phyloP scores from a whole-genome alignment of 768 basidiomycete species.

The Cubamyces lactineus region DNA sequence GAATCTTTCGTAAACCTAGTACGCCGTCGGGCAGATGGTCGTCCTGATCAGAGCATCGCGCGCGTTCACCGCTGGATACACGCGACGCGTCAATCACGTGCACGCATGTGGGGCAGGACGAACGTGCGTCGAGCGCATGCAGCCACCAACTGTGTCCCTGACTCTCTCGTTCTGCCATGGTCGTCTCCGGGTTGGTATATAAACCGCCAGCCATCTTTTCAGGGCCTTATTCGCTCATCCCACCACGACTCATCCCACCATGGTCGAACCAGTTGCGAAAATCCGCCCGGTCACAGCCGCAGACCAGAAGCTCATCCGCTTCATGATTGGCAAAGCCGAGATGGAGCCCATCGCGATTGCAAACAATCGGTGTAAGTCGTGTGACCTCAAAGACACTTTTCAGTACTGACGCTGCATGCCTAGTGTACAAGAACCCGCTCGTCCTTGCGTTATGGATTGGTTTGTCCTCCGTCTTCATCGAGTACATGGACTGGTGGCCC shows the following conservation, averaged over 20 bases:
- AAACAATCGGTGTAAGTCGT: constrained; percentile 56
- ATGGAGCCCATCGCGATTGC: constrained; percentile 72
- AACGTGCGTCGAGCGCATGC: constrained; percentile 29
- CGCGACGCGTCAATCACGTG: constrained; percentile 23
- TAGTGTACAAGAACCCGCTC: constrained; percentile 63
- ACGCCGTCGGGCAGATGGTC: not conserved
- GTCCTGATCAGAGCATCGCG: not conserved
- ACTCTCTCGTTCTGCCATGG: constrained; percentile 11
- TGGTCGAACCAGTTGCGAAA: constrained; percentile 31
- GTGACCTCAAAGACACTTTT: not conserved
- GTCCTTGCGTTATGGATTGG: constrained; percentile 63
- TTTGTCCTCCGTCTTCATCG: constrained; percentile 59
- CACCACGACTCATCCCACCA: constrained; percentile 11
- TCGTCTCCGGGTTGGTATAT: constrained; percentile 1
- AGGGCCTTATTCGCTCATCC: not conserved
- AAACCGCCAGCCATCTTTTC: not conserved
- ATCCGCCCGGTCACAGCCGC: constrained; percentile 55
- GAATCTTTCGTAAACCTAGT: not conserved
- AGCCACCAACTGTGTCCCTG: not conserved
- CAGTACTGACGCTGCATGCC: not conserved
- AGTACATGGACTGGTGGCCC: constrained; percentile 73
- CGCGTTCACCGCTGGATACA: not conserved
- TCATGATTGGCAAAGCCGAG: constrained; percentile 63
- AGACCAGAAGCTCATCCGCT: constrained; percentile 66
- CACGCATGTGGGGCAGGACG: constrained; percentile 5